A percentile compares a stretch with the other conserved stretches of the same genome.
phyloP scores from a whole-genome alignment of 306 rosid species.

The Gleditsia sinensis region DNA sequence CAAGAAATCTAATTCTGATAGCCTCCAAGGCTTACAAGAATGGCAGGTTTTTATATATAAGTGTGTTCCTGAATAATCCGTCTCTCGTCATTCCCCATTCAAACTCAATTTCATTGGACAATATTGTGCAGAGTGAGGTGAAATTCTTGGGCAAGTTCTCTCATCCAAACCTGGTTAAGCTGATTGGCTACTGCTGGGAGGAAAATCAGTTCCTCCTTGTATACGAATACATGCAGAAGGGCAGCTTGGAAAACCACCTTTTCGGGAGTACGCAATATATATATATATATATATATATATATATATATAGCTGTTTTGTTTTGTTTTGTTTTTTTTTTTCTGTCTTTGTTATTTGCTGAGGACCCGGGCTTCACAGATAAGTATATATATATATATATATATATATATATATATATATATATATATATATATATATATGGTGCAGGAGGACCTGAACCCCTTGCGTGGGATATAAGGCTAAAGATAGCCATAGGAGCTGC shows the following conservation, averaged over 20 bases:
- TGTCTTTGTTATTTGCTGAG: no score
- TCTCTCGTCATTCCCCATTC: background rate
- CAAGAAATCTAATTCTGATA: slow-evolving; percentile 70
- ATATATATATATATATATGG: no score
- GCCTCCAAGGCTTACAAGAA: slow-evolving; percentile 73
- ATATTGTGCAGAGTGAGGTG: slow-evolving; percentile 69
- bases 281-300: no score
- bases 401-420: no score
- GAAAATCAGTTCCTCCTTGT: slow-evolving; percentile 65
- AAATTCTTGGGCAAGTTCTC: slow-evolving; percentile 73
- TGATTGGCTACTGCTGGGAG: slow-evolving; percentile 81
- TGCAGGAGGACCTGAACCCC: slow-evolving; percentile 66
- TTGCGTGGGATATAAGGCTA: slow-evolving; percentile 65
- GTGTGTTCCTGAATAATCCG: no score
- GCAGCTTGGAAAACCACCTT: slow-evolving; percentile 90
- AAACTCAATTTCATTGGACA: no score
- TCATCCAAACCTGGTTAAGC: slow-evolving; percentile 81
- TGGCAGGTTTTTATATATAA: slow-evolving; percentile 87
- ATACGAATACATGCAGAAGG: slow-evolving; percentile 73
- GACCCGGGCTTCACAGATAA: no score
- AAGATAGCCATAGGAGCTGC: slow-evolving; percentile 91
- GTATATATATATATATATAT: no score
- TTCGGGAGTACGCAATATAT: slow-evolving; percentile 58
- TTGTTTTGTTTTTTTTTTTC: no score
- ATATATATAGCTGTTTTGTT: no score